These are phyloP conservation scores for Suhomyces tanzawaensis DNA, from an alignment of 805 yeast species.

Conservation along the genomic window DNA sequence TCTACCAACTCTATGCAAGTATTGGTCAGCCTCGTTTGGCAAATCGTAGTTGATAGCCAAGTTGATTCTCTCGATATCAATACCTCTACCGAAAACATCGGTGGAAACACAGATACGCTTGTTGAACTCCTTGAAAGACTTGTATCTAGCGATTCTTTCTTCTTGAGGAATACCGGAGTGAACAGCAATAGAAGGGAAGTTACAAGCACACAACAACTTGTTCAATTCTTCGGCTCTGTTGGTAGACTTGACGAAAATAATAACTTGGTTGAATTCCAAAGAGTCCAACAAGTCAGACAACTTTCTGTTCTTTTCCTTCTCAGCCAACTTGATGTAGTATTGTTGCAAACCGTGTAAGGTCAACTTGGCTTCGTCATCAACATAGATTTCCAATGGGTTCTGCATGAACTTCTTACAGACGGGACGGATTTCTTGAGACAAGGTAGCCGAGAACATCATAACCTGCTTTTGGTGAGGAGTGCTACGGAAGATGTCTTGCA, in stretches of 20 bases:
- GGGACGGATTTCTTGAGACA: slow-evolving; percentile 91
- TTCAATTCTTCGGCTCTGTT: slow-evolving; percentile 90
- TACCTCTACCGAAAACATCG: slow-evolving; percentile 99
- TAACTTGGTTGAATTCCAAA: slow-evolving; percentile 96
- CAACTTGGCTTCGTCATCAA: slow-evolving; percentile 95
- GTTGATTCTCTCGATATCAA: slow-evolving; percentile 97
- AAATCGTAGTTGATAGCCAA: slow-evolving; percentile 96
- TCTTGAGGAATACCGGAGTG: slow-evolving; percentile 96
- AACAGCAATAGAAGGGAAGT: slow-evolving; percentile 96
- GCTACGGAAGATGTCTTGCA: slow-evolving; percentile 94
- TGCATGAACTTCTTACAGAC: slow-evolving; percentile 97
- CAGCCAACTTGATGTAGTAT: slow-evolving; percentile 85
- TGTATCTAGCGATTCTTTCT: slow-evolving; percentile 96
- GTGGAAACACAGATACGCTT: slow-evolving; percentile 98
- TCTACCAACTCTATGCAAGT: slow-evolving; percentile 98
- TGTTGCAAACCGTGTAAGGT: slow-evolving; percentile 98
- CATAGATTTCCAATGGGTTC: slow-evolving; percentile 94
- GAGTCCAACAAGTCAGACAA: slow-evolving; percentile 89
- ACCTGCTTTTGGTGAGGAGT: slow-evolving; percentile 99
- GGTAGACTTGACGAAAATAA: slow-evolving; percentile 90
- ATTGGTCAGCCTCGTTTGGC: slow-evolving; percentile 96
- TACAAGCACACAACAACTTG: slow-evolving; percentile 82
- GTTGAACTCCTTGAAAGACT: slow-evolving; percentile 95
- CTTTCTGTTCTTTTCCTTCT: slow-evolving; percentile 89
- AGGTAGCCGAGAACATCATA: slow-evolving; percentile 98